Evolutionary conservation across 2,329 filamentous ascomycete genomes (phyloP), one percentile per base, ranked within the genome.

Genomic region (Sporothrix protearum): DNA sequence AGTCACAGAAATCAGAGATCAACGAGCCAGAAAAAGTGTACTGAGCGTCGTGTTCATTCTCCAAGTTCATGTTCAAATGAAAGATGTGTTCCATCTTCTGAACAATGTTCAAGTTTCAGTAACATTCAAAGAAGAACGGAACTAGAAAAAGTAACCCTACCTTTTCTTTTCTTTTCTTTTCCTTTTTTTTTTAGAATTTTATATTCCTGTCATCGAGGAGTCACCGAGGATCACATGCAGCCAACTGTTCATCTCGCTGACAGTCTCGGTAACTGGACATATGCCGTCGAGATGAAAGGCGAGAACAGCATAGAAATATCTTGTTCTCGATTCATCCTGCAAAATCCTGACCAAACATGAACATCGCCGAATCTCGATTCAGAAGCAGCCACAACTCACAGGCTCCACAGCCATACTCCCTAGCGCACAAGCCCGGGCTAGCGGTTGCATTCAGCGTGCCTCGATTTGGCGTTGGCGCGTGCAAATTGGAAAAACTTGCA

Each of bases 401-500:
- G 55, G 42, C 14, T 8, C 14, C 33, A 63, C 59, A 63, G 59
- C 59, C 59, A 42, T 30, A 28, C 25, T 45, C 25, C 63, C 64
- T 67, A 51, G 64, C 45, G 64, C 45, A 49, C 19, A 67, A 22
- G 45, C 64, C 12, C 64, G 64, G 64, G 45, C 64, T 53, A 68
- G 28, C 64, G 28, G 64, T 68, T 68, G 64, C 64, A 22, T 25
- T 30, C 30, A 36, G 42, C 42, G 12, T 36, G 28, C 25, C 59
- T 64, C 36, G 36, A 64, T 64, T 64, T 64, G 59, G 42, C 45
- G 42, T 49, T 66, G 63, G 63, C 63, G 63, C 63, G 42, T 67
- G 63, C 63, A 33, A n/a, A 14, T 16, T 14, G 25, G 30, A 51
- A 39, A 53, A 53, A 33, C 45, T 53, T 68, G 64, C 28, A 39